Evolutionary conservation across 148 eudicot genomes (phyloP).

Genomic region (Salicornia ramosissima): DNA sequence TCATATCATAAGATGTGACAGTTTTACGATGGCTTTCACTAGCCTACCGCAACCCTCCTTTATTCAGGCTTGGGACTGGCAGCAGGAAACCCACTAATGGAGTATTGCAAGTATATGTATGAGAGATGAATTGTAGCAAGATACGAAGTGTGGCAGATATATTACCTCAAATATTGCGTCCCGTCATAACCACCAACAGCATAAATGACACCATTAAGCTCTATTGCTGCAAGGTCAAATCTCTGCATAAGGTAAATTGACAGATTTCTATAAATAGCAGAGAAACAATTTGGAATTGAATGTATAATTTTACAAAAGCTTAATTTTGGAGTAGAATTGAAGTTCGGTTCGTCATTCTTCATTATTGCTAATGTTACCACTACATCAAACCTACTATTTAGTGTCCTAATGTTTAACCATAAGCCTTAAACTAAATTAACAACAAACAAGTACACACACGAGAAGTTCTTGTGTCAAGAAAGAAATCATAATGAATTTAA

Average conservation of each 20-base stretch:
- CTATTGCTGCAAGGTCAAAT: slow-evolving; percentile 71
- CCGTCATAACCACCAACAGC: slow-evolving; percentile 87
- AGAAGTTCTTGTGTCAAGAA: not conserved
- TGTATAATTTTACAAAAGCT: not conserved
- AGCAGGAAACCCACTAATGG: too few relatives aligned
- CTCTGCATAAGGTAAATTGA: slow-evolving; percentile 39
- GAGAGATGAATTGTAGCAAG: too few relatives aligned
- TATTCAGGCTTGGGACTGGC: too few relatives aligned
- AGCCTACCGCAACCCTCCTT: too few relatives aligned
- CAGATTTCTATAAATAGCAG: not conserved
- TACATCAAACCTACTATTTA: not conserved
- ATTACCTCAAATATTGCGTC: slow-evolving; percentile 55
- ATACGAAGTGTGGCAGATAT: slow-evolving; percentile 11
- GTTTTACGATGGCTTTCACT: too few relatives aligned
- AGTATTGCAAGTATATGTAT: too few relatives aligned
- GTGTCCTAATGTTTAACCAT: not conserved
- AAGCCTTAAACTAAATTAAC: not conserved
- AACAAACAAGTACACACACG: not conserved
- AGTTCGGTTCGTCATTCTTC: not conserved
- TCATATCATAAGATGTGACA: too few relatives aligned
- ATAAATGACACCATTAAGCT: slow-evolving; percentile 64
- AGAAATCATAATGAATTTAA: too few relatives aligned
- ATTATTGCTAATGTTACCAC: not conserved
- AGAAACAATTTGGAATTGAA: not conserved
- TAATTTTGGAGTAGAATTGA: not conserved